Evolutionary conservation across 768 basidiomycete species (phyloP).

Genomic region (Calocera viscosa): DNA sequence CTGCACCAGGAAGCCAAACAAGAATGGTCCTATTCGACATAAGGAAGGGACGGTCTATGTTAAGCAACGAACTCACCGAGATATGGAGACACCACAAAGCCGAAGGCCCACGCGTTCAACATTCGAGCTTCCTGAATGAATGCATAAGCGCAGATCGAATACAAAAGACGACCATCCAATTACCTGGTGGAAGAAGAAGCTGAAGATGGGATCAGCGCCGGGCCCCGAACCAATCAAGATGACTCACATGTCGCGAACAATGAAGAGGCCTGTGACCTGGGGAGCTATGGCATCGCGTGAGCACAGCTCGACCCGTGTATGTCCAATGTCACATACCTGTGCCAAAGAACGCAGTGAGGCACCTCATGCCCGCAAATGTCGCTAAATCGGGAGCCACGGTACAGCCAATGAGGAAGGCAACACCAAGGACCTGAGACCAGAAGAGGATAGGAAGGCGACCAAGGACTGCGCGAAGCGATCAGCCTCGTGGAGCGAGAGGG

Average conservation of each 20-base stretch:
- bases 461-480: conserved; percentile 8
- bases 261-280: conserved; percentile 36
- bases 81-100: conserved; percentile 49
- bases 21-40: conserved; percentile 45
- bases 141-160: neutral
- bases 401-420: conserved; percentile 47
- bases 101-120: conserved; percentile 64
- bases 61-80: neutral
- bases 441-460: conserved; percentile 57
- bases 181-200: conserved; percentile 1
- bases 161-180: neutral
- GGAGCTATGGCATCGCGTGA: conserved; percentile 28
- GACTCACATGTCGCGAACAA: conserved; percentile 20
- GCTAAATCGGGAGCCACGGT: conserved; percentile 46
- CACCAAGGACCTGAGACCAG: conserved; percentile 55
- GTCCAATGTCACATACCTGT: conserved; percentile 22
- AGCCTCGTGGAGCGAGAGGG: neutral
- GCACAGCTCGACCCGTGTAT: neutral
- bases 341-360: conserved; percentile 44
- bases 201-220: neutral
- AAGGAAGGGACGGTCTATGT: neutral
- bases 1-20: conserved; percentile 56
- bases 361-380: conserved; percentile 47
- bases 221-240: neutral
- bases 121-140: neutral